Conservation (phyloP, 2,329 filamentous ascomycete species). For the Sporothrix brunneoviolacea region DNA sequence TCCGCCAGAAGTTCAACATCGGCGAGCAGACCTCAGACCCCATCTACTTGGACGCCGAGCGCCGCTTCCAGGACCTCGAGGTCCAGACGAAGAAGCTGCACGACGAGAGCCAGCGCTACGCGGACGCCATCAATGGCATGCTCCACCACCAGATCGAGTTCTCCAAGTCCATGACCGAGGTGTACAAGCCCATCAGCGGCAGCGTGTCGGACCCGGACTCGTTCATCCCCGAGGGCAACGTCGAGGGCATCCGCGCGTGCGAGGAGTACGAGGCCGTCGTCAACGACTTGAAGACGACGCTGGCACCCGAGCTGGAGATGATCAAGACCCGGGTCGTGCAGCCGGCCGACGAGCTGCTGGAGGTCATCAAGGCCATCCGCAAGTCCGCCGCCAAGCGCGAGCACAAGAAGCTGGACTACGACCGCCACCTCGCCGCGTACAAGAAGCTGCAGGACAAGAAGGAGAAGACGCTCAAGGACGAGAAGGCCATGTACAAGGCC, state of each 20-base stretch:
- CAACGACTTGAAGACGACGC: constrained; percentile 77
- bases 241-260: constrained; percentile 88
- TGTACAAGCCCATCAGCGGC: constrained; percentile 97
- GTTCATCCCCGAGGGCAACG: constrained; percentile 74
- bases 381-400: constrained; percentile 86
- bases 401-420: constrained; percentile 96
- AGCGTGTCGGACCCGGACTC: constrained; percentile 89
- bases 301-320: constrained; percentile 93
- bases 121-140: constrained; percentile 97
- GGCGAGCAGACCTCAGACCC: constrained; percentile 93
- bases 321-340: constrained; percentile 87
- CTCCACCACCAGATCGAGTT: constrained; percentile 96
- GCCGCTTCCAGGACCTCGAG: constrained; percentile 89
- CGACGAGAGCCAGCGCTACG: constrained; percentile 96
- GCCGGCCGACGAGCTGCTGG: constrained; percentile 86
- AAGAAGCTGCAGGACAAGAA: constrained; percentile 99
- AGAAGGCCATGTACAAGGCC: constrained; percentile 93
- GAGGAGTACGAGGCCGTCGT: constrained; percentile 94
- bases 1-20: constrained; percentile 90
- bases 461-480: constrained; percentile 90
- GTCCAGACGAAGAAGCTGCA: constrained; percentile 93
- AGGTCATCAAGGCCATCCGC: constrained; percentile 90
- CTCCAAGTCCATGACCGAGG: constrained; percentile 88
- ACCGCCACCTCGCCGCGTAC: constrained; percentile 71
- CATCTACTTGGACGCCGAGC: constrained; percentile 90